A percentile compares a stretch with the other conserved stretches of the same genome.
phyloP scores from a whole-genome alignment of 108 stramenopile genomes.

The Fragilariopsis cylindrus region DNA sequence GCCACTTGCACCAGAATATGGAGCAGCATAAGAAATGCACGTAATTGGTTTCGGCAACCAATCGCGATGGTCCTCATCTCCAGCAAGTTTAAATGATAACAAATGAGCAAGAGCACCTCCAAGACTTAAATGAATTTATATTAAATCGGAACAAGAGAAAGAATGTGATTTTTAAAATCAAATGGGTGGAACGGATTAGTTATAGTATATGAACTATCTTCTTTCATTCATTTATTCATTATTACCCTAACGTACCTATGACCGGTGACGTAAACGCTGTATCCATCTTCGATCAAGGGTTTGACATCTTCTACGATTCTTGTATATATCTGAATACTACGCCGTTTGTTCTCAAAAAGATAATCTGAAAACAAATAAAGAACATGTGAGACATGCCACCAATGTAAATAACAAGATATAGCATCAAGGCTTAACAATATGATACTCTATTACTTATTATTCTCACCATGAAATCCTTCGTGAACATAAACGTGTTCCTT shows the following conservation, averaged over 20 bases:
- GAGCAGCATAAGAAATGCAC: neutral
- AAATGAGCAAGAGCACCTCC: constrained; percentile 1
- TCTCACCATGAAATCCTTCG: neutral
- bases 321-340: neutral
- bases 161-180: no score
- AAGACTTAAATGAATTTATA: neutral
- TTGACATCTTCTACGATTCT: neutral
- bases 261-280: constrained; percentile 7
- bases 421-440: neutral
- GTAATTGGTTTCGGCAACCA: neutral
- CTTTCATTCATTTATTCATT: no score
- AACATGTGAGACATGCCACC: neutral
- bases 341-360: neutral
- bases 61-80: neutral
- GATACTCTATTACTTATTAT: neutral
- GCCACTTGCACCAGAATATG: neutral
- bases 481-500: neutral
- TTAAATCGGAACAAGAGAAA: neutral
- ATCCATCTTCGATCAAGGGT: constrained; percentile 3
- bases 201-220: no score
- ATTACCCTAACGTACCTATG: neutral
- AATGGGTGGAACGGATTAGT: no score
- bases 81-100: constrained; percentile 3
- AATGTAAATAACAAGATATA: neutral
- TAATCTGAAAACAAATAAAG: neutral